These are phyloP conservation scores for Rhizopogon vulgaris DNA, from an alignment of 768 basidiomycete species.

Conservation along the genomic window DNA sequence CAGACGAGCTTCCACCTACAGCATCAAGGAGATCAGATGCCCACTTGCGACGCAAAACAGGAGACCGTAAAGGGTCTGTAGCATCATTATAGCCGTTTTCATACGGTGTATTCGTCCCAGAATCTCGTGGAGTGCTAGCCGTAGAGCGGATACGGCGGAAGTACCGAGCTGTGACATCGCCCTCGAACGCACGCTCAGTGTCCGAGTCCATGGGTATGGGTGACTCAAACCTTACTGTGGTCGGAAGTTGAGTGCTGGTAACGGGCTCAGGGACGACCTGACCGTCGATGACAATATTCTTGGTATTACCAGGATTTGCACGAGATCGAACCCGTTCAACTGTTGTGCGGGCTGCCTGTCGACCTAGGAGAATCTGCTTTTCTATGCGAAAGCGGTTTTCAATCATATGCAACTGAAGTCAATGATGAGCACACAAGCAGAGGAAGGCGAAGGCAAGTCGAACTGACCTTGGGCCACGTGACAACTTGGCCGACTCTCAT, in stretches of 20 bases:
- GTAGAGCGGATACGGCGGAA: constrained; percentile 42
- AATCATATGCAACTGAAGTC: constrained; percentile 79
- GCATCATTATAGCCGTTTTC: constrained; percentile 20
- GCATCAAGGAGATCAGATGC: constrained; percentile 34
- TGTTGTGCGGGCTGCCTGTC: constrained; percentile 60
- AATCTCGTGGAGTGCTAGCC: constrained; percentile 18
- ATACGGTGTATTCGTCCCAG: constrained; percentile 28
- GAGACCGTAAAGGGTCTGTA: constrained; percentile 34
- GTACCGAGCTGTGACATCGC: constrained; percentile 47
- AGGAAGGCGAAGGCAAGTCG: neutral
- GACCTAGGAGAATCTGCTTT: constrained; percentile 74
- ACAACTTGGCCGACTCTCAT: constrained; percentile 80
- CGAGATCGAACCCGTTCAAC: constrained; percentile 32
- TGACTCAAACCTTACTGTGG: constrained; percentile 33
- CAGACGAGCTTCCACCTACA: constrained; percentile 2
- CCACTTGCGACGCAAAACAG: constrained; percentile 43
- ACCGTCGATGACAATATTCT: constrained; percentile 18
- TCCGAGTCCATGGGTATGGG: constrained; percentile 78
- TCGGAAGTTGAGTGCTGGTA: constrained; percentile 13
- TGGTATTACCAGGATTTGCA: constrained; percentile 16
- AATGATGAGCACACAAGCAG: neutral
- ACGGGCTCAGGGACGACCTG: constrained; percentile 14
- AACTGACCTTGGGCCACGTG: constrained; percentile 90
- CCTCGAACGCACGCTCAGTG: constrained; percentile 60
- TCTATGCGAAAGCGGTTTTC: constrained; percentile 85